Base-by-base conservation (phyloP, 177 flowering plant species). In the Tripterygium wilfordii region DNA sequence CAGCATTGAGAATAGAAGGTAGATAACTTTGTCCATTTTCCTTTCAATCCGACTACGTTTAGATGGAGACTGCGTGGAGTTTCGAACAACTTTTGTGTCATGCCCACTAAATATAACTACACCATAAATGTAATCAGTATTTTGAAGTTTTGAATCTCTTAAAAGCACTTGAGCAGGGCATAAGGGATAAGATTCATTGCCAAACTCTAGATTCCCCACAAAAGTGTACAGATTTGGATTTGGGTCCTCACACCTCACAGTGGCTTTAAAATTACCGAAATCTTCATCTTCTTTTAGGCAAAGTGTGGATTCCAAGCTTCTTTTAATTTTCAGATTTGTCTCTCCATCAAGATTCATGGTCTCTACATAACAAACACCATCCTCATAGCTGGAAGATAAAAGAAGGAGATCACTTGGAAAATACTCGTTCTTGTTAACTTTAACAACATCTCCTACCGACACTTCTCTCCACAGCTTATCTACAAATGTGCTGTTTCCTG, bases 271-370 rank as follows among this genome's bases (percentile, higher is more conserved):
- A 4, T 51, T 31, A 8, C 27, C 10, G 24, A 74, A 56, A 0
- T 27, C 42, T 8, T 28, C 48, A 23, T 74, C 74, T 1, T 67
- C 68, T 19, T 67, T 60, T 18, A 74, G 40, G 20, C 16, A 6
- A 14, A 64, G 51, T 4, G 79, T 74, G 5, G 42, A 46, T 27
- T 74, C 79, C 19, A 71, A 54, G 32, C 44, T 31, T 39, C 70
- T 61, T 32, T 74, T 74, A 1, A 53, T 55, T 32, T 74, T 74
- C 47, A 74, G 38, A 45, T 68, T 74, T 3, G 79, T 74, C 39
- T 74, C 79, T 3, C 79, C 79, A 62, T 74, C 79, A 24, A 74
- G 56, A 36, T 70, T 74, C 79, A 70, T 74, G 7, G 79, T 70
- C 62, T 74, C 79, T 3, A 70, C 79, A 47, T 75, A 75, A 36